These are phyloP conservation scores for Glebionis coronaria DNA, from an alignment of 129 eudicot species.

Conservation along the genomic window DNA sequence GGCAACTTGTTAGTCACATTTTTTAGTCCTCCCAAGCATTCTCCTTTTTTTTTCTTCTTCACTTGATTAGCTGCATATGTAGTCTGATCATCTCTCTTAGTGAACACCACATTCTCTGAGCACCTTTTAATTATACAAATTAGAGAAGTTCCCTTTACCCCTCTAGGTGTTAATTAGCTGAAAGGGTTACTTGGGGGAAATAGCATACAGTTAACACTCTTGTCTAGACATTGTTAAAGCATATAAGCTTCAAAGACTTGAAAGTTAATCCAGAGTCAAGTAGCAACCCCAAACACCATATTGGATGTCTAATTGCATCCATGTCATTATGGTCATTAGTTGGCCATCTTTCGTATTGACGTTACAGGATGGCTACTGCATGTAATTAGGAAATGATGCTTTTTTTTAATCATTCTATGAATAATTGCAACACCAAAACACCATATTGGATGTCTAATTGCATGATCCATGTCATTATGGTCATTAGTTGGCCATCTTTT, in stretches of 20 bases:
- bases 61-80: slow-evolving; percentile 8
- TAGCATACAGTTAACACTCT: not conserved
- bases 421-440: too few species aligned
- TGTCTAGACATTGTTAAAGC: not conserved
- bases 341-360: too few species aligned
- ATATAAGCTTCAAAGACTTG: not conserved
- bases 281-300: not conserved
- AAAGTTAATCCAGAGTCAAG: not conserved
- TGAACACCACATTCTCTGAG: not conserved
- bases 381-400: slow-evolving; percentile 1
- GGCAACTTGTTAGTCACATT: too few species aligned
- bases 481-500: too few species aligned
- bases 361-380: not conserved
- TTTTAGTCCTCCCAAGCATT: too few species aligned
- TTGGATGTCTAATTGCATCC: not conserved
- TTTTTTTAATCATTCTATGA: too few species aligned
- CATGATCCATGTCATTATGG: too few species aligned
- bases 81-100: not conserved
- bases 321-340: too few species aligned
- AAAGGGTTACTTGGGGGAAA: not conserved
- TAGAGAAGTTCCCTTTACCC: not conserved
- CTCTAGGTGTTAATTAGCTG: not conserved
- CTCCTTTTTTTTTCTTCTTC: too few species aligned
- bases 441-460: not conserved
- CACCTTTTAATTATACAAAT: not conserved